phyloP scores from a whole-genome alignment of 495 filamentous ascomycete species.

The Penicillium roqueforti region DNA sequence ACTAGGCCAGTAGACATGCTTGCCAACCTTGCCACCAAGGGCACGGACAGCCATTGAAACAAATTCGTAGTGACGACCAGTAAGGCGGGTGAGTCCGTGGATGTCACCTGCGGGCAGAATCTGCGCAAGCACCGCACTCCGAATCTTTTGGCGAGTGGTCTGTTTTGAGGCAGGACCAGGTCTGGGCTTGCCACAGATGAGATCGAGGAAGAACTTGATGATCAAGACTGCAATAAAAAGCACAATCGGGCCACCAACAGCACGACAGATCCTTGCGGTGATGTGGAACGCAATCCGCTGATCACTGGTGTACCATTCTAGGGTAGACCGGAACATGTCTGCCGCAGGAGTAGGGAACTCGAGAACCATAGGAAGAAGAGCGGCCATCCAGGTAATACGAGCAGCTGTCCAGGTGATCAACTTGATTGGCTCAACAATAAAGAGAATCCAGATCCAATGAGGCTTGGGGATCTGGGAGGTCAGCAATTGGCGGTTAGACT shows the following conservation, averaged over 20 bases:
- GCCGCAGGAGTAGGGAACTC: slow-evolving; percentile 10
- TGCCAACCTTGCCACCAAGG: slow-evolving; percentile 42
- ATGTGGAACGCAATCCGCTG: slow-evolving; percentile 39
- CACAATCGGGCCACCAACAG: slow-evolving; percentile 33
- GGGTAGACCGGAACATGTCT: slow-evolving; percentile 26
- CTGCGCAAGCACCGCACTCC: slow-evolving; percentile 28
- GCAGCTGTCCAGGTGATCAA: slow-evolving; percentile 24
- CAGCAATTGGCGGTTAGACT: slow-evolving; percentile 34
- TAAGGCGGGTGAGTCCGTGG: slow-evolving; percentile 19
- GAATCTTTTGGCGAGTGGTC: slow-evolving; percentile 29
- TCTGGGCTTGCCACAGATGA: slow-evolving; percentile 25
- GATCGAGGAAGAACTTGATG: slow-evolving; percentile 24
- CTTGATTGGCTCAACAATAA: slow-evolving; percentile 29
- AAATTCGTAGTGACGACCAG: slow-evolving; percentile 39
- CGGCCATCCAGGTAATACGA: slow-evolving; percentile 37
- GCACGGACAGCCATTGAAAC: slow-evolving; percentile 37
- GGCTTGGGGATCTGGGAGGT: slow-evolving; percentile 28
- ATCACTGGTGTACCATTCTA: slow-evolving; percentile 37
- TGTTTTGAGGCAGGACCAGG: slow-evolving; percentile 24
- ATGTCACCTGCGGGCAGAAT: slow-evolving; percentile 31
- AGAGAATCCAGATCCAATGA: slow-evolving; percentile 28
- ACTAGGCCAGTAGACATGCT: slow-evolving; percentile 47
- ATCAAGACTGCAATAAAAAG: slow-evolving; percentile 29
- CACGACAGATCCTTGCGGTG: slow-evolving; percentile 28
- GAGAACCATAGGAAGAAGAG: slow-evolving; percentile 34